Evolutionary conservation across 2,329 filamentous ascomycete genomes (phyloP).

Genomic region (Fonsecaea monophora): DNA sequence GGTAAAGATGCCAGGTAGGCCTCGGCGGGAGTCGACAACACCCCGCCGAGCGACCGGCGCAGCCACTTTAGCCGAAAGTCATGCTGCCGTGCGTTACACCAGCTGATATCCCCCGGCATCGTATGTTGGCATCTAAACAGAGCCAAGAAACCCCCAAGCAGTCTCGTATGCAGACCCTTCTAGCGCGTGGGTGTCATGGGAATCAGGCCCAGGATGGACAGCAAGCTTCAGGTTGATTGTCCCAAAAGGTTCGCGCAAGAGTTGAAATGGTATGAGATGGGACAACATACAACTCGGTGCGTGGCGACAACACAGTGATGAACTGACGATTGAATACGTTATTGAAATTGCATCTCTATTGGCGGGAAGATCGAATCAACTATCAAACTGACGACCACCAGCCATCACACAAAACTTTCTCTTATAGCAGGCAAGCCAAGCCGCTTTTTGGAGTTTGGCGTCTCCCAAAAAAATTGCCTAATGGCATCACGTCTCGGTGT

Average conservation of each 20-base stretch:
- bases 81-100: too few species aligned
- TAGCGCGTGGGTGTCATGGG: not conserved
- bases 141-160: not conserved
- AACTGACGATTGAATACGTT: not conserved
- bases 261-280: not conserved
- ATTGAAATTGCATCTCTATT: not conserved
- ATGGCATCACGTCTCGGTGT: constrained; percentile 1
- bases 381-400: not conserved
- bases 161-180: constrained; percentile 3
- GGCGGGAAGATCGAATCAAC: not conserved
- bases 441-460: not conserved
- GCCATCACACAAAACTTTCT: not conserved
- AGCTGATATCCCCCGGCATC: not conserved
- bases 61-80: not conserved
- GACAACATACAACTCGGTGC: not conserved
- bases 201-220: too few species aligned
- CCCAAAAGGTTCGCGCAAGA: not conserved
- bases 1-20: constrained; percentile 1
- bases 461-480: constrained; percentile 12
- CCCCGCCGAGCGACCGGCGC: not conserved
- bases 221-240: too few species aligned
- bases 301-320: not conserved
- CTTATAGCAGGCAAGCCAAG: not conserved
- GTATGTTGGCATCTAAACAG: not conserved
- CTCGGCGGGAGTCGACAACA: not conserved